Evolutionary conservation across 192 early-diverging fungal species (phyloP), one percentile per base, ranked within the genome.

Genomic region (Geranomyces variabilis): DNA sequence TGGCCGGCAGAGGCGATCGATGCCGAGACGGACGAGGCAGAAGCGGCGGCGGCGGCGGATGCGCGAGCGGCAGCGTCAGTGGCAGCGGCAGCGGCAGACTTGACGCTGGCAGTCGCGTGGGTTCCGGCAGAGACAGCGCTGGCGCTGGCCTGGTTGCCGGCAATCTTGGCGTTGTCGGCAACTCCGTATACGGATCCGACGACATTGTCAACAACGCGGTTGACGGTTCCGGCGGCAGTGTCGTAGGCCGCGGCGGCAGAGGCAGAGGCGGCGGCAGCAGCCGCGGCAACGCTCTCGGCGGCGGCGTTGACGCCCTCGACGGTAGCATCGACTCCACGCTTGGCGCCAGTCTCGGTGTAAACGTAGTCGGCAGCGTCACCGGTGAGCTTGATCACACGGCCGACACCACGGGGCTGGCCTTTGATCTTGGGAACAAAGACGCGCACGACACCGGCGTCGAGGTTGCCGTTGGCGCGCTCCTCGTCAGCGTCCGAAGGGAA

Each of bases 201-300:
- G 30, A 30, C 47, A 51, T 22, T 67, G 66, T 33, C 21, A 22
- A 41, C 48, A 14, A 67, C 48, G n/a, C 66, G 66, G 28, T 26
- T 36, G 9, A 45, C 63, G 14, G 63, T 26, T 19, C 78, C 83
- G 73, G 84, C 77, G 49, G 80, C 80, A 77, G 81, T 71, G 76
- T 76, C 68, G 69, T 78, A 76, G 69, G 84, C 80, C 60, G 82
- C 55, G 62, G 78, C 79, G 41, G 77, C 81, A 45, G 80, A 71
- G 56, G 79, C 77, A 2, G 58, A 19, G 36, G 77, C 75, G 60
- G 84, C 77, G 69, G 80, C 75, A 62, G 80, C 82, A 79, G 80
- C 79, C 69, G 78, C 78, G 76, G 74, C 13, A 6, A 36, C 63
- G 29, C 17, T 29, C 17, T 17, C 15, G 21, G 36, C 63, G 9